Evolutionary conservation across 2,329 filamentous ascomycete species (phyloP).

Genomic region (Pseudogymnoascus sp.): DNA sequence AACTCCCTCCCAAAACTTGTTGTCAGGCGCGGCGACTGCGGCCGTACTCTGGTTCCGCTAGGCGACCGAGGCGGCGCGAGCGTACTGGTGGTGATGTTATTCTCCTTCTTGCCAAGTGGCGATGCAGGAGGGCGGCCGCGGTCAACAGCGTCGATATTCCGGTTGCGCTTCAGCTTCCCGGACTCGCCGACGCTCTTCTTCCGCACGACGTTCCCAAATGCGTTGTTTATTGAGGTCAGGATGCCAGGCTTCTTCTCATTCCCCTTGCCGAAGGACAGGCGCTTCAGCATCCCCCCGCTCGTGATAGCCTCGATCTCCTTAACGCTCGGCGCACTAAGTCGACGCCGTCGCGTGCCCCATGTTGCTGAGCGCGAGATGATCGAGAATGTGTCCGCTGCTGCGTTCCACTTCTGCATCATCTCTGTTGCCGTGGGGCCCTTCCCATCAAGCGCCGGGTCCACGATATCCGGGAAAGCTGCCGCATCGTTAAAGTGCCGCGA

Average conservation of each 20-base stretch:
- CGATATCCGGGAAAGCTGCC: constrained; percentile 28
- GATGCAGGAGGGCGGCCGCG: constrained; percentile 21
- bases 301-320: constrained; percentile 51
- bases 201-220: constrained; percentile 24
- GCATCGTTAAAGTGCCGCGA: constrained; percentile 29
- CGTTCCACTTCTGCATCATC: constrained; percentile 38
- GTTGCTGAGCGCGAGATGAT: constrained; percentile 57
- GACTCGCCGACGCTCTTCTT: constrained; percentile 22
- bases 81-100: constrained; percentile 26
- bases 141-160: constrained; percentile 20
- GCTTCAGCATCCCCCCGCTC: constrained; percentile 55
- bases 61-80: constrained; percentile 44
- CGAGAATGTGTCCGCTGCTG: constrained; percentile 41
- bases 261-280: constrained; percentile 45
- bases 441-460: constrained; percentile 33
- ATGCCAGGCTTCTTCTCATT: constrained; percentile 37
- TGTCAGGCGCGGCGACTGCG: constrained; percentile 21
- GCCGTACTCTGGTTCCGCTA: constrained; percentile 43
- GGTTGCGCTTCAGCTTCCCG: constrained; percentile 24
- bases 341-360: constrained; percentile 57
- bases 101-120: constrained; percentile 23
- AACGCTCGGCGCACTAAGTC: constrained; percentile 46
- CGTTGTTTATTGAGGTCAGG: constrained; percentile 36
- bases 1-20: constrained; percentile 41
- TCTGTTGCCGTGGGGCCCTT: constrained; percentile 35